A percentile compares a stretch with the other conserved stretches of the same genome.
phyloP scores from a whole-genome alignment of 2,329 filamentous ascomycete genomes.

The Ophiostoma triangulosporum region DNA sequence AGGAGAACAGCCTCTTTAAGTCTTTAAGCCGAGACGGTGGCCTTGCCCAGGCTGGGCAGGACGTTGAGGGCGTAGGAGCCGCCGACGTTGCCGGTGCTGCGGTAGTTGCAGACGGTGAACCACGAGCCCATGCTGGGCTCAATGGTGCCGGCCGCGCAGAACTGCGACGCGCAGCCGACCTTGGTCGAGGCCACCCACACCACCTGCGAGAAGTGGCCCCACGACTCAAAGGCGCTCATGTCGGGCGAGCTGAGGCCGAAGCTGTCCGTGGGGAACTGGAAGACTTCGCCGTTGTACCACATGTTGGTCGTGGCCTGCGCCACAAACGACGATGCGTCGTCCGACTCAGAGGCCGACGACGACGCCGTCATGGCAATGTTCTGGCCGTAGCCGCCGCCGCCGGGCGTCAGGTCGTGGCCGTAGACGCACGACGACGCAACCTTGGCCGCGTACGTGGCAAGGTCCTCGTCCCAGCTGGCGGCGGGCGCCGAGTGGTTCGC shows the following conservation, averaged over 20 bases:
- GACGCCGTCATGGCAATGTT: conserved; percentile 64
- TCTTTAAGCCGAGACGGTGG: conserved; percentile 16
- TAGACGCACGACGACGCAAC: conserved; percentile 59
- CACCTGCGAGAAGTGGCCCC: conserved; percentile 66
- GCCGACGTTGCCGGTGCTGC: conserved; percentile 41
- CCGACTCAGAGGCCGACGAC: conserved; percentile 26
- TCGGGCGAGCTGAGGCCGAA: conserved; percentile 49
- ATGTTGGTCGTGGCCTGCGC: conserved; percentile 59
- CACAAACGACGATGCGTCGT: conserved; percentile 42
- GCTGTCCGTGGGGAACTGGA: conserved; percentile 35
- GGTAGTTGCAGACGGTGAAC: conserved; percentile 86
- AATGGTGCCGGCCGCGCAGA: conserved; percentile 40
- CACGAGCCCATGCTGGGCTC: conserved; percentile 38
- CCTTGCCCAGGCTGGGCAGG: conserved; percentile 25
- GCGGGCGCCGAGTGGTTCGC: conserved; percentile 59
- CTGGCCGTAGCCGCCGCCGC: conserved; percentile 65
- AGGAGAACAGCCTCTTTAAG: too few species aligned
- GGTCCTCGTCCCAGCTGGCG: conserved; percentile 50
- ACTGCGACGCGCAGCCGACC: conserved; percentile 48
- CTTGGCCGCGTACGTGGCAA: conserved; percentile 48
- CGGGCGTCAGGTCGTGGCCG: conserved; percentile 54
- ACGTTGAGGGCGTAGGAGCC: conserved; percentile 39
- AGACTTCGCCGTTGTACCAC: conserved; percentile 80
- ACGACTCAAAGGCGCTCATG: conserved; percentile 47
- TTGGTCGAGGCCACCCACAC: conserved; percentile 51